phyloP scores from a whole-genome alignment of 2,329 filamentous ascomycete species.

The Claviceps digitariae region DNA sequence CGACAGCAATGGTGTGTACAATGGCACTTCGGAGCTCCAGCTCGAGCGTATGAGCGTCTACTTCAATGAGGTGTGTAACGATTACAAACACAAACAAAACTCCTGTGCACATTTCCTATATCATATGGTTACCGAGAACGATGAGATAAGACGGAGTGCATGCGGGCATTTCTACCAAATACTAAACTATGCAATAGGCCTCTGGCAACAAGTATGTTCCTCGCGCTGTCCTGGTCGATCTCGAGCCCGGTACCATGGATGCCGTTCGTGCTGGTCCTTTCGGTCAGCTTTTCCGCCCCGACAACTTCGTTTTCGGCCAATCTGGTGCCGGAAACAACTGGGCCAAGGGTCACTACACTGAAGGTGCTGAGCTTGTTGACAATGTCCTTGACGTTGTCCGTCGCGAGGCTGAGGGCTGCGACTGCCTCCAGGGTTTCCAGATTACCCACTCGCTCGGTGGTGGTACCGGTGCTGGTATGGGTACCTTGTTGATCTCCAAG shows the following conservation, averaged over 20 bases:
- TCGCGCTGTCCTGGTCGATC: conserved; percentile 95
- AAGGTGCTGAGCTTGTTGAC: conserved; percentile 97
- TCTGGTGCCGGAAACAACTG: conserved; percentile 99
- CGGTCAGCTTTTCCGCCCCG: conserved; percentile 96
- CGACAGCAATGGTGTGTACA: conserved; percentile 96
- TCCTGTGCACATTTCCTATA: not conserved
- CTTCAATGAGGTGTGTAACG: conserved; percentile 59
- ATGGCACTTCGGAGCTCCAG: conserved; percentile 88
- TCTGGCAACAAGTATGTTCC: conserved; percentile 98
- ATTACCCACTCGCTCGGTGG: conserved; percentile 99
- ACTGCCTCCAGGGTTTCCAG: conserved; percentile 99
- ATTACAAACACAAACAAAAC: conserved; percentile 8
- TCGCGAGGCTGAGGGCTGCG: conserved; percentile 94
- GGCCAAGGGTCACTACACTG: conserved; percentile 99
- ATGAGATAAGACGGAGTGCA: not conserved
- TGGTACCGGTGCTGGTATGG: conserved; percentile 99
- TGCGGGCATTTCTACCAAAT: not conserved
- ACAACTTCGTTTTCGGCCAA: conserved; percentile 99
- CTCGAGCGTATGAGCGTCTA: conserved; percentile 99
- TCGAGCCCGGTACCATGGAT: conserved; percentile 99
- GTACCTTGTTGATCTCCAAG: conserved; percentile 98
- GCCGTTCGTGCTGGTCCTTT: conserved; percentile 96
- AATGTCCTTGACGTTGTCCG: conserved; percentile 96
- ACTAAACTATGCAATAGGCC: conserved; percentile 39
- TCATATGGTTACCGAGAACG: not conserved